Evolutionary conservation across 2,329 filamentous ascomycete species (phyloP), one percentile per base, ranked within the genome.

Genomic region (Trichoderma sp.): DNA sequence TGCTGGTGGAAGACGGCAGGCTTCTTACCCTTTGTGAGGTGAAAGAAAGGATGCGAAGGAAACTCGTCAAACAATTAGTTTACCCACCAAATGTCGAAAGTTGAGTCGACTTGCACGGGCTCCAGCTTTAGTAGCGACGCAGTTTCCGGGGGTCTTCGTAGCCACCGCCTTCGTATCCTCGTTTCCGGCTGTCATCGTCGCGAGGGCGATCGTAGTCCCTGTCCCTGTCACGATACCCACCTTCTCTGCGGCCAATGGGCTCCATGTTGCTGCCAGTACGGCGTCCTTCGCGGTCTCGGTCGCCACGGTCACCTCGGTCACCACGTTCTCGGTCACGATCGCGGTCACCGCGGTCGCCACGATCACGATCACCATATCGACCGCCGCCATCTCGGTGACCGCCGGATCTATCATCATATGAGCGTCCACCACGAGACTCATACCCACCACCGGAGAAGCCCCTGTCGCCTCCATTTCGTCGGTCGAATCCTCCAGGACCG

Each of bases 181-280:
- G 89, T 85, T 93, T 88, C 79, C 88, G 82, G 81, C 83, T 85
- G 75, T 88, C 87, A 75, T 90, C 88, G 67, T 89, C 87, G 74
- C 86, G 83, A 70, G 85, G 85, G 74, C 86, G 82, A 79, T 90
- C 88, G 79, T 84, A 85, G 77, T 87, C 76, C 71, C 79, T 74
- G 39, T 84, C 81, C 72, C 79, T 74, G 34, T 84, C 81, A 72
- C 81, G 85, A 81, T 88, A 87, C 76, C 86, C 86, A 80, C 85
- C 85, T 74, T 91, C 89, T 77, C 90, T 80, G 72, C 90, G 89
- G 78, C 92, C 91, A 79, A 96, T 89, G 73, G 93, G 93, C 80
- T 97, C 94, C 82, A 92, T 92, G 83, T 97, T 96, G 84, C 93
- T 93, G 75, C 93, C 93, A 71, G 89, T 91, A 57, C 84, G 83